Conservation (phyloP, 2,329 filamentous ascomycete species). For the Fusarium multiceps region DNA sequence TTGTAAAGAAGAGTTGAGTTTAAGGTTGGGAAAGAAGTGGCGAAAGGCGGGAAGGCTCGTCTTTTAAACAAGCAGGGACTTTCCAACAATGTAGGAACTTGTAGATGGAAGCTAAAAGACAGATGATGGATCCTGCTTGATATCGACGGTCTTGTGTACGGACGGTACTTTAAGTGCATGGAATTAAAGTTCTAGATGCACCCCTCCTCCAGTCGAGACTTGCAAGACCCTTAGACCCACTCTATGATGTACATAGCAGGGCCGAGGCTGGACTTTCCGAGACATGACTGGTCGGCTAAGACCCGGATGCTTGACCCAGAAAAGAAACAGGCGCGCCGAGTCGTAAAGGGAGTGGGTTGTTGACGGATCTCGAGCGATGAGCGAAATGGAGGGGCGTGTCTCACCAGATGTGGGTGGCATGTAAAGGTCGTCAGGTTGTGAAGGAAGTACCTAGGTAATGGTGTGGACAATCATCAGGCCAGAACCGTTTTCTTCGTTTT, state of each 20-base stretch:
- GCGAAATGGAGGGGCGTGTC: slow-evolving; percentile 3
- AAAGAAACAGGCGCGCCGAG: slow-evolving; percentile 25
- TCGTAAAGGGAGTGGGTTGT: slow-evolving; percentile 25
- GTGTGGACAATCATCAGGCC: slow-evolving; percentile 29
- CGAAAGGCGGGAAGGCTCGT: slow-evolving; percentile 42
- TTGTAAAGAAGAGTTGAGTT: slow-evolving; percentile 33
- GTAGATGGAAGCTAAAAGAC: slow-evolving; percentile 38
- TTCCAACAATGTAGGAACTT: slow-evolving; percentile 22
- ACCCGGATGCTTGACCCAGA: slow-evolving; percentile 14
- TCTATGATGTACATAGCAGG: slow-evolving; percentile 36
- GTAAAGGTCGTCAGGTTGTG: slow-evolving; percentile 21
- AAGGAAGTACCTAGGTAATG: slow-evolving; percentile 4
- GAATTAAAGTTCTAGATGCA: neutral
- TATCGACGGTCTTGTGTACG: slow-evolving; percentile 6
- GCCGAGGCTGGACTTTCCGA: slow-evolving; percentile 15
- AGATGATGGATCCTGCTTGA: slow-evolving; percentile 29
- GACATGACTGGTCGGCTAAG: slow-evolving; percentile 19
- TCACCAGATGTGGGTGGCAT: slow-evolving; percentile 4
- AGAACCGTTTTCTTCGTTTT: slow-evolving; percentile 35
- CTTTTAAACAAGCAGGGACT: slow-evolving; percentile 41
- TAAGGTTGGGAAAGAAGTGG: slow-evolving; percentile 41
- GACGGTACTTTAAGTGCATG: neutral
- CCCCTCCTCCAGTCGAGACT: slow-evolving; percentile 22
- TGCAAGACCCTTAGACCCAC: slow-evolving; percentile 29
- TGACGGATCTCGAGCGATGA: slow-evolving; percentile 12